Conservation (phyloP, 1,284 basidiomycete genomes). For the Kwoniella shivajii region DNA sequence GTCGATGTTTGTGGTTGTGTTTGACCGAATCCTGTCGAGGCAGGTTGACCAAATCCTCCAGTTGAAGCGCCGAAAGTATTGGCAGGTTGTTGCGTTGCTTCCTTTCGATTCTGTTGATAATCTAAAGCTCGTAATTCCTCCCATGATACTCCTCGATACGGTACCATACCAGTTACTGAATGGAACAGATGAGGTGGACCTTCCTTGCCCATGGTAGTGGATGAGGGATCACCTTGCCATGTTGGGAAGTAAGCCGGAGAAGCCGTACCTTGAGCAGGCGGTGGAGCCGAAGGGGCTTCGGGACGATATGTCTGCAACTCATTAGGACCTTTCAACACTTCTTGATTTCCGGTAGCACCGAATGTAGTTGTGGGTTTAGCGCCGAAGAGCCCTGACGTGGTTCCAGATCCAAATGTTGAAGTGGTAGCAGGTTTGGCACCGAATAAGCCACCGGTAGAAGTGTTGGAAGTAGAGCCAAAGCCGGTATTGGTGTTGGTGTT, state of each 20-base stretch:
- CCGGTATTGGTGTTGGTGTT: slow-evolving; percentile 25
- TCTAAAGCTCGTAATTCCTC: slow-evolving; percentile 57
- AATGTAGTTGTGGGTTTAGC: slow-evolving; percentile 42
- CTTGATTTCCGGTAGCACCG: slow-evolving; percentile 17
- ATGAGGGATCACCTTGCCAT: slow-evolving; percentile 48
- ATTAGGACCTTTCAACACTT: slow-evolving; percentile 21
- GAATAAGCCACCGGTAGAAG: slow-evolving; percentile 45
- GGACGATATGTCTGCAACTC: slow-evolving; percentile 33
- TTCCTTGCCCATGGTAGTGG: slow-evolving; percentile 21
- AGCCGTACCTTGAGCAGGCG: slow-evolving; percentile 42
- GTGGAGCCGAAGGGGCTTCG: slow-evolving; percentile 29
- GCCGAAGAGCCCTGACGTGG: slow-evolving; percentile 49
- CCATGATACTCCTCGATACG: slow-evolving; percentile 44
- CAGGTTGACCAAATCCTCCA: slow-evolving; percentile 48
- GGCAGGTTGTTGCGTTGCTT: slow-evolving; percentile 33
- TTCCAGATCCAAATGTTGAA: slow-evolving; percentile 48
- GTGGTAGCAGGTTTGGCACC: slow-evolving; percentile 40
- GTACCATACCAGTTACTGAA: slow-evolving; percentile 48
- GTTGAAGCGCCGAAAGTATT: slow-evolving; percentile 47
- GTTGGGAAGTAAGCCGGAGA: slow-evolving; percentile 45
- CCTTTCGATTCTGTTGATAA: slow-evolving; percentile 63
- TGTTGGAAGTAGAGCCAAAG: slow-evolving; percentile 49
- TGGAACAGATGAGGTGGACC: slow-evolving; percentile 46
- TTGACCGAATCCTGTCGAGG: slow-evolving; percentile 40
- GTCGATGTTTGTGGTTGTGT: slow-evolving; percentile 37